Evolutionary conservation across 768 basidiomycete species (phyloP).

Genomic region (Coprinellus micaceus): DNA sequence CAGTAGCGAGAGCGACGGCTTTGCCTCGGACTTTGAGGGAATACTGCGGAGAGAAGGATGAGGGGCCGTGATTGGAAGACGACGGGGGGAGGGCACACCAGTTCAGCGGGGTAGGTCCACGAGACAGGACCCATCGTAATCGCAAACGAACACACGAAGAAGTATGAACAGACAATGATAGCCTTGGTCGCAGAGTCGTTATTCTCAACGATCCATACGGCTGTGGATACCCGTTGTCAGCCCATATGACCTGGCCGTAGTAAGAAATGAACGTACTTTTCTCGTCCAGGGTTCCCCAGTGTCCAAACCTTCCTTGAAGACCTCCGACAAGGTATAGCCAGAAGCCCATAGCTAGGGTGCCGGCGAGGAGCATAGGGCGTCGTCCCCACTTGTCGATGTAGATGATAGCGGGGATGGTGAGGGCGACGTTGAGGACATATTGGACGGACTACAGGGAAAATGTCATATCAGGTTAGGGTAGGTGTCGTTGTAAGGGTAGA

Average conservation of each 20-base stretch:
- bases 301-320: slow-evolving; percentile 63
- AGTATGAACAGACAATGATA: slow-evolving; percentile 74
- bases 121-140: slow-evolving; percentile 75
- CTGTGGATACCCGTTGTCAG: too few relatives aligned
- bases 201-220: slow-evolving; percentile 53
- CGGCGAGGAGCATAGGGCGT: slow-evolving; percentile 67
- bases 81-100: slow-evolving; percentile 28
- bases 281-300: slow-evolving; percentile 50
- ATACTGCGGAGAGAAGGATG: slow-evolving; percentile 30
- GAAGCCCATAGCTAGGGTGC: slow-evolving; percentile 67
- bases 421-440: slow-evolving; percentile 50
- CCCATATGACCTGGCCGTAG: slow-evolving; percentile 12
- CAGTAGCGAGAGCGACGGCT: slow-evolving; percentile 50
- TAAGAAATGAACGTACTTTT: slow-evolving; percentile 21
- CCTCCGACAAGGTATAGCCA: slow-evolving; percentile 77
- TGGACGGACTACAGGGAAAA: slow-evolving; percentile 47
- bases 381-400: slow-evolving; percentile 81
- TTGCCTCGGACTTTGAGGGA: slow-evolving; percentile 64
- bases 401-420: slow-evolving; percentile 48
- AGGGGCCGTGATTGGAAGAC: neutral
- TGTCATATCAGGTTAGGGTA: neutral
- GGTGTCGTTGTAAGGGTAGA: neutral
- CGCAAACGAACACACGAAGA: slow-evolving; percentile 64
- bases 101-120: slow-evolving; percentile 72
- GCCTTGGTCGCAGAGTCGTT: slow-evolving; percentile 59